Evolutionary conservation across 192 early-diverging fungal species (phyloP).

Genomic region (Umbelopsis vinacea): DNA sequence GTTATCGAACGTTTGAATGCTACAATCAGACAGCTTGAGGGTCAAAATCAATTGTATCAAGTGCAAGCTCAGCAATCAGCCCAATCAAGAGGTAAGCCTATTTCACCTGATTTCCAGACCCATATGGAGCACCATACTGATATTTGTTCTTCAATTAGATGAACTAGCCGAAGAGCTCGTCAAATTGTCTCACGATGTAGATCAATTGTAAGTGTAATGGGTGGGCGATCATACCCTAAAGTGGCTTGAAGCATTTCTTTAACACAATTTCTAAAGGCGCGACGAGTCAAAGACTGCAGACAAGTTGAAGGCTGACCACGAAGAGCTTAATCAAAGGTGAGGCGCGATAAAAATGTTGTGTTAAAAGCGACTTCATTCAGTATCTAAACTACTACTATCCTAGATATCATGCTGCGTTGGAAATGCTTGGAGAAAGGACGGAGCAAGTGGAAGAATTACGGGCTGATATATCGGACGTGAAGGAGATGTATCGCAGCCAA

Average conservation of each 20-base stretch:
- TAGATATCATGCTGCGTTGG: conserved; percentile 75
- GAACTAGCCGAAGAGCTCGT: conserved; percentile 78
- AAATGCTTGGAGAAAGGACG: conserved; percentile 88
- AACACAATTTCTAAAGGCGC: background rate
- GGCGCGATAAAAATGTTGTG: background rate
- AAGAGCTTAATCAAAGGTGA: conserved; percentile 62
- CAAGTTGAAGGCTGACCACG: conserved; percentile 54
- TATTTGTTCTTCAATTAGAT: conserved; percentile 41
- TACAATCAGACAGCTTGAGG: conserved; percentile 63
- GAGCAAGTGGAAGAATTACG: conserved; percentile 83
- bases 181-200: conserved; percentile 66
- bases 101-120: background rate
- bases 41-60: conserved; percentile 67
- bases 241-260: background rate
- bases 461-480: conserved; percentile 80
- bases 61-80: conserved; percentile 65
- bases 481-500: conserved; percentile 72
- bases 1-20: conserved; percentile 65
- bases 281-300: conserved; percentile 24
- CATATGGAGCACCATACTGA: background rate
- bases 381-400: background rate
- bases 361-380: background rate
- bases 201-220: conserved; percentile 62
- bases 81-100: conserved; percentile 57
- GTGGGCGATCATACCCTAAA: background rate